phyloP scores from a whole-genome alignment of 352 stramenopile genomes.

The Phytophthora sp. region DNA sequence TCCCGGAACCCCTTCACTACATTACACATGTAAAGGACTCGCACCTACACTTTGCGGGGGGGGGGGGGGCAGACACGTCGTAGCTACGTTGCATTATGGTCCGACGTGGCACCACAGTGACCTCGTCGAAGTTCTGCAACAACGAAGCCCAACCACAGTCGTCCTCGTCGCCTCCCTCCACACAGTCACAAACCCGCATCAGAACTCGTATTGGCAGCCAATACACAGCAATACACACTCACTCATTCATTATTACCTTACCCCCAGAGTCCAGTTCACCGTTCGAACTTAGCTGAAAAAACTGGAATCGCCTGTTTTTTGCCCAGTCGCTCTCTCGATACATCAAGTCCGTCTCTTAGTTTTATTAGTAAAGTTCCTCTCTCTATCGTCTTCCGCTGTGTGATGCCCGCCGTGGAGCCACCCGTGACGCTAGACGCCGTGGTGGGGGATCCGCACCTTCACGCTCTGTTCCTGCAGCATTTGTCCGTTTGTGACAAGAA shows the following conservation, averaged over 20 bases:
- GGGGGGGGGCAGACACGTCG: constrained; percentile 5
- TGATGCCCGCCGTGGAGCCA: neutral
- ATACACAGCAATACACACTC: too few relatives aligned
- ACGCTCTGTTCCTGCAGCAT: constrained; percentile 84
- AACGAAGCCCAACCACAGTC: neutral
- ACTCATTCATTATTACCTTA: too few relatives aligned
- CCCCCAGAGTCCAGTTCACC: constrained; percentile 8
- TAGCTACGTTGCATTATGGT: constrained; percentile 23
- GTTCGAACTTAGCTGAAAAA: constrained; percentile 5
- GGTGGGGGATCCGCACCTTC: constrained; percentile 76
- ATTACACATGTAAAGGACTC: constrained; percentile 15
- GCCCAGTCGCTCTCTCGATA: constrained; percentile 14
- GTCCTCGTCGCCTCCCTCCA: neutral
- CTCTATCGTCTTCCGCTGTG: constrained; percentile 1
- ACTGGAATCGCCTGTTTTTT: constrained; percentile 24
- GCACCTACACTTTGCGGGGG: constrained; percentile 21
- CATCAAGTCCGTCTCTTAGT: constrained; percentile 20
- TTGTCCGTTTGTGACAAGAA: constrained; percentile 70
- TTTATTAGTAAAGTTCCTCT: too few relatives aligned
- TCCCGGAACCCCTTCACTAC: too few relatives aligned
- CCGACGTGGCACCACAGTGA: constrained; percentile 19
- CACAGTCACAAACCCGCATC: neutral
- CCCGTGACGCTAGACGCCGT: constrained; percentile 72
- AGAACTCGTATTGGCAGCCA: constrained; percentile 5
- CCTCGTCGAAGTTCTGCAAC: too few relatives aligned